Percentiles rank a stretch among this genome's conserved stretches.
These are phyloP conservation scores for Chytriomyces sp. DNA, from an alignment of 192 early-diverging fungal species.

Conservation along the genomic window DNA sequence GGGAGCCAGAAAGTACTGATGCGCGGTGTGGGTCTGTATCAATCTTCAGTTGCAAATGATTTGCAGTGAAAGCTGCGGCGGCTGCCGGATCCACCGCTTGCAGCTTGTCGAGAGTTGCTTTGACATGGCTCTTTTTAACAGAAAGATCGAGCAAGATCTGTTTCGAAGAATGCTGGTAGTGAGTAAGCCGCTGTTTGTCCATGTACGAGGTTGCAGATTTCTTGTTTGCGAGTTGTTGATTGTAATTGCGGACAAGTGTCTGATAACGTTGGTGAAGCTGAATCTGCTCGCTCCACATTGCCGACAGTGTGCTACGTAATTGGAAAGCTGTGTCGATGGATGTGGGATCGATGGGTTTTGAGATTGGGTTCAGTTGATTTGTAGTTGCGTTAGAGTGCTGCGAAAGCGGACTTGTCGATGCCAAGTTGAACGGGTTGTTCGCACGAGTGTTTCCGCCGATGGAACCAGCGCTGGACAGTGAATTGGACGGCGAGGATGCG, in stretches of 20 bases:
- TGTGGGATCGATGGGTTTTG: background rate
- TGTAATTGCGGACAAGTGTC: background rate
- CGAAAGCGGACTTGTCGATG: background rate
- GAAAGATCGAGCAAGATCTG: conserved; percentile 12
- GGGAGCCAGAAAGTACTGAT: too few relatives aligned
- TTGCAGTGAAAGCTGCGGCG: background rate
- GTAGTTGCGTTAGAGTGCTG: too few relatives aligned
- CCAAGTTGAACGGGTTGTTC: too few relatives aligned
- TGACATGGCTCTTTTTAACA: conserved; percentile 5
- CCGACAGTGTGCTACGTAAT: background rate
- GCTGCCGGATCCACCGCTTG: background rate
- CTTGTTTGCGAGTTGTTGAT: background rate
- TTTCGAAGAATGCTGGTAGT: background rate
- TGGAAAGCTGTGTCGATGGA: background rate
- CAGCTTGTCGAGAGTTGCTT: conserved; percentile 1
- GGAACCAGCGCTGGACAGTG: too few relatives aligned
- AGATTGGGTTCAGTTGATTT: too few relatives aligned
- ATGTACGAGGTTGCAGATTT: background rate
- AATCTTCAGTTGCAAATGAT: background rate
- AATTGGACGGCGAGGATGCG: background rate
- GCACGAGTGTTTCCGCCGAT: background rate
- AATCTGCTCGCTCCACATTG: background rate
- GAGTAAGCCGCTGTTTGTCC: conserved; percentile 16
- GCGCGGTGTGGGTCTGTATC: too few relatives aligned
- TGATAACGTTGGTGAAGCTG: background rate